A percentile compares a stretch with the other conserved stretches of the same genome.
Evolutionary conservation across 176 grass and related monocot species (phyloP).

Genomic region (Phoenix dactylifera): DNA sequence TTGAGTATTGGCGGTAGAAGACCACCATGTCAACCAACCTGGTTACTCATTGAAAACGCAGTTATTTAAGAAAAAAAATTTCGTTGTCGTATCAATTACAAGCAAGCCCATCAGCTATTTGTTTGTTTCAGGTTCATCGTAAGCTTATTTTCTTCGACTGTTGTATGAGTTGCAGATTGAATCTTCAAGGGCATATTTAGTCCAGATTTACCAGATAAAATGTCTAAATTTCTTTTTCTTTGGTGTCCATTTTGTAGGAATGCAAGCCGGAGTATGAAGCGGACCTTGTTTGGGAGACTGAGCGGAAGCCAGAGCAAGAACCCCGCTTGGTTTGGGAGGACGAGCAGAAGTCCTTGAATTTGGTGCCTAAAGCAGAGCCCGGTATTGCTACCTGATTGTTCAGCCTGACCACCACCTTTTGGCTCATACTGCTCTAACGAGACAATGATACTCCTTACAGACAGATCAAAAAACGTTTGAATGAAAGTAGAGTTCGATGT

Average conservation of each 20-base stretch:
- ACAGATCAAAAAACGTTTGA: no score
- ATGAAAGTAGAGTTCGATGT: no score
- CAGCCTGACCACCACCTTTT: neutral
- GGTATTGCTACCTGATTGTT: constrained; percentile 36
- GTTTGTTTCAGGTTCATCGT: no score
- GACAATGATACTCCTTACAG: no score
- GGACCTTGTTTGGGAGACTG: constrained; percentile 61
- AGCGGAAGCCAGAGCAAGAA: constrained; percentile 23
- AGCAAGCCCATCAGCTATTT: no score
- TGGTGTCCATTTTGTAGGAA: constrained; percentile 30
- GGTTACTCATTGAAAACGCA: no score
- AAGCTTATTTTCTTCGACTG: no score
- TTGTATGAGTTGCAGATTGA: neutral
- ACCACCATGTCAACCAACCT: no score
- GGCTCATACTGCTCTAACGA: no score
- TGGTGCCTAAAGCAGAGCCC: constrained; percentile 35
- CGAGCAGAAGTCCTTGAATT: constrained; percentile 36
- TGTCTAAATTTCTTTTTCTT: neutral
- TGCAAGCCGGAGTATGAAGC: constrained; percentile 56
- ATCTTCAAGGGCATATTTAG: neutral
- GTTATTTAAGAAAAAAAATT: no score
- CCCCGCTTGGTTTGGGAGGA: constrained; percentile 16
- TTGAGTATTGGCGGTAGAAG: no score
- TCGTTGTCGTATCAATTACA: no score
- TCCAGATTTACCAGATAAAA: neutral